Evolutionary conservation across 1,284 basidiomycete genomes (phyloP), one percentile per base, ranked within the genome.

Genomic region (Thecaphora thlaspeos): DNA sequence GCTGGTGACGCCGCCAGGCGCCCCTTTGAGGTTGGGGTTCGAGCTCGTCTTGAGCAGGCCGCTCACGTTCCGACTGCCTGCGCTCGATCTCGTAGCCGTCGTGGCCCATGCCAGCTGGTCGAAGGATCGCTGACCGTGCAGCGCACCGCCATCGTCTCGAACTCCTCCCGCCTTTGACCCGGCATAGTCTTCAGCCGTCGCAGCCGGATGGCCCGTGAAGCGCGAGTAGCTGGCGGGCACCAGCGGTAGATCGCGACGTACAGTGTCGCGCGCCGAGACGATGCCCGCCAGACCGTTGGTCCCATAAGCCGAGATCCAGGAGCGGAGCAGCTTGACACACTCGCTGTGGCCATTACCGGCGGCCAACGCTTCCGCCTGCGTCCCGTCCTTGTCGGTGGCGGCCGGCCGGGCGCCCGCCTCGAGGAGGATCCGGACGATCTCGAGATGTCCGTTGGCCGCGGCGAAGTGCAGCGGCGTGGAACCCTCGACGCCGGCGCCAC

Each of bases 391-490:
- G 51, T 77, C 75, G 30, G 46, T 40, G 2, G 64, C 58, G 17
- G 60, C 64, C 1, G 73, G 61, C 4, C 61, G 52, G 4, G 73
- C 75, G 2, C 75, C 75, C 32, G 65, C 51, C 19, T 68, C 61
- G 24, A 77, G 69, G 2, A 77, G 60, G 30, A 68, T 45, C 10
- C 68, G 64, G 15, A 70, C 60, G n/a, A 73, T 61, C 18, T 50
- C 61, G 32, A 65, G 34, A 51, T 77, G 75, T 7, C 74, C 74
- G 23, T 71, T 70, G 30, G 73, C 73, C 5, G 75, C 73, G 10
- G 75, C 75, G 52, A 77, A 77, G 46, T 77, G 75, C 17, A 77
- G 61, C 3, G 73, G 58, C 4, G 72, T 71, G 17, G 71, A 73
- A 3, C 71, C 75, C 37, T 72, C 70, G 34, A 69, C 59, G 43